Evolutionary conservation across 176 grass and related monocot genomes (phyloP), one percentile per base, ranked within the genome.

Genomic region (Phragmites australis): DNA sequence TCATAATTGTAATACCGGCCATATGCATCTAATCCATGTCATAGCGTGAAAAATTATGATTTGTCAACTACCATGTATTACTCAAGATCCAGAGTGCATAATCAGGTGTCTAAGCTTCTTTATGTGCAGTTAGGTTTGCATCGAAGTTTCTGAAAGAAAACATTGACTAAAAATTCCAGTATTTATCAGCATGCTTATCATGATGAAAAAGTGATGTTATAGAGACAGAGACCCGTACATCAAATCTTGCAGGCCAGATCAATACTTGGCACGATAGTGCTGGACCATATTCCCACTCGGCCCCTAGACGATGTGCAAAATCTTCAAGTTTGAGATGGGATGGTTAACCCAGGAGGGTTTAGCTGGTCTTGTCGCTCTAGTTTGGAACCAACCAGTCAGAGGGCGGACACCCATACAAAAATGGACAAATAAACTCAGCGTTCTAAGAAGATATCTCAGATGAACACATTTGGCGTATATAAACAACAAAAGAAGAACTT

Each of bases 201-300:
- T 60, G 64, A 47, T 25, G 13, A 58, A 52, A 55, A 60, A 47
- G 27, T n/a, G 6, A 39, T 13, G 30, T 21, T 3, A 2, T 15
- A 51, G 9, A 34, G 9, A 39, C 7, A 49, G 2, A 59, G 10
- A 49, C n/a, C 5, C 29, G 6, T n/a, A 31, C 27, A 82, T 39
- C 46, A 40, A 68, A 64, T 74, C 32, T 64, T 65, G 19, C 34
- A 39, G n/a, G 37, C 64, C 37, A 30, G 51, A 19, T 21, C 47
- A 71, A 71, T 72, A 79, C 37, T 34, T 55, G 14, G 14, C 46
- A 52, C 18, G n/a, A n/a, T n/a, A n/a, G n/a, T n/a, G n/a, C n/a
- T n/a, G n/a, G n/a, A n/a, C n/a, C n/a, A n/a, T n/a, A n/a, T n/a
- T n/a, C n/a, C n/a, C n/a, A n/a, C n/a, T n/a, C n/a, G n/a, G n/a